phyloP scores from a whole-genome alignment of 257 asterid genomes.

The Rhazya stricta region DNA sequence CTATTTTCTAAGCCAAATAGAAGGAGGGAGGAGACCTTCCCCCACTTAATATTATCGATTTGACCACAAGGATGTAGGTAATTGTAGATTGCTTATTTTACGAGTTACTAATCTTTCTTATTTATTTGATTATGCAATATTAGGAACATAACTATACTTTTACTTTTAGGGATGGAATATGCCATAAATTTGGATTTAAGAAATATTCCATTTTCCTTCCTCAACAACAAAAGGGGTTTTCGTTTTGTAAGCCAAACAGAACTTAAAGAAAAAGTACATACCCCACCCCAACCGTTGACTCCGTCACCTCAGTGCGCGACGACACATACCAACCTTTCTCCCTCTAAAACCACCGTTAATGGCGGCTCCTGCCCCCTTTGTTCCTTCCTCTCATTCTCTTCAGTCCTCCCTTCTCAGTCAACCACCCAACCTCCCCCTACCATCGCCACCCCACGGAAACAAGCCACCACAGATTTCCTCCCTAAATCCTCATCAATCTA shows the following conservation, averaged over 20 bases:
- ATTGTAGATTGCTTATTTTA: no score
- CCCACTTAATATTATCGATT: no score
- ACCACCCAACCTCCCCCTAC: not conserved
- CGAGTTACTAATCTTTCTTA: no score
- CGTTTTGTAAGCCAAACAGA: not conserved
- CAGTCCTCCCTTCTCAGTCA: constrained; percentile 2
- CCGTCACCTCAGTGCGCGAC: constrained; percentile 38
- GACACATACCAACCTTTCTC: constrained; percentile 25
- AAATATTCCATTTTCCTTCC: not conserved
- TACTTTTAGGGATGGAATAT: no score
- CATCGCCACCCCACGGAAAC: not conserved
- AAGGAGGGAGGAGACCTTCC: no score
- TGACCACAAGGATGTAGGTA: no score
- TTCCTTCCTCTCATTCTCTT: constrained; percentile 10
- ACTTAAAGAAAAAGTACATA: not conserved
- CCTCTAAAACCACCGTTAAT: constrained; percentile 45
- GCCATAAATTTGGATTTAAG: no score
- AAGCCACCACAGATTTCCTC: not conserved
- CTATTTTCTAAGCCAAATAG: no score
- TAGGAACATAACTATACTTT: no score
- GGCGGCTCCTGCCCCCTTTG: constrained; percentile 36
- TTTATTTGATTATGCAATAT: no score
- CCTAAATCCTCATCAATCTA: not conserved
- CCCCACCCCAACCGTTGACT: constrained; percentile 38
- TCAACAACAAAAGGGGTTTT: not conserved